Base-by-base conservation (phyloP, 1,284 basidiomycete species). In the Trametes versicolor region DNA sequence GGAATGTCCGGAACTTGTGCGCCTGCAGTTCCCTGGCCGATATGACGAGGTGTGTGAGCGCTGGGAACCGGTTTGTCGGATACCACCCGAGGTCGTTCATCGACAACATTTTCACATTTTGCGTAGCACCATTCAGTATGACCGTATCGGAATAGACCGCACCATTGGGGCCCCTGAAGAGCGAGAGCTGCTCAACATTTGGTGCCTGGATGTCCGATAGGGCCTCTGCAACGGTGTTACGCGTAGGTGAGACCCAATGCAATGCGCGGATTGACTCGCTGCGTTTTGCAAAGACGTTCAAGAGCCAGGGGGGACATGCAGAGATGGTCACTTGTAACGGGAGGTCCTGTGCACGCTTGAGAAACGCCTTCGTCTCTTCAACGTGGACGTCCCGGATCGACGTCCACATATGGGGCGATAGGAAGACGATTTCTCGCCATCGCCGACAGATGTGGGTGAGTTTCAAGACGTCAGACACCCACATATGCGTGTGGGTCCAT, bases 181-280 rank as follows among this genome's bases (percentile, higher is more conserved):
- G 27, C 8, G 41, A 32, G 9, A 56, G 41, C 25, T 15, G 27
- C 29, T 47, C 41, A 7, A 56, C 37, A 1, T 41, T 41, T 12
- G 53, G 37, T 19, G 53, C 53, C n/a, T 55, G 43, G 54, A 56
- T 45, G 15, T 32, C 54, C 41, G 47, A 19, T 12, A 12, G 10
- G 39, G 27, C 9, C 13, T 25, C 17, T 5, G 7, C 19, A 32
- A 17, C 10, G 10, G 37, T 7, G 29, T 47, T 19, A 13, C 43
- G 10, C 23, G n/a, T 17, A 12, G 21, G 21, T 21, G 53, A 56
- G 15, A 47, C 27, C 54, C 54, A 56, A n/a, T 45, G 43, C 19
- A 56, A 41, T 19, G 45, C 27, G 5, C 27, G 54, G 27, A 56
- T 56, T 6, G 27, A 32, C 17, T 25, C 8, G 1, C 25, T 41